Base-by-base conservation (phyloP, 306 rosid species). In the Quercus rubra region DNA sequence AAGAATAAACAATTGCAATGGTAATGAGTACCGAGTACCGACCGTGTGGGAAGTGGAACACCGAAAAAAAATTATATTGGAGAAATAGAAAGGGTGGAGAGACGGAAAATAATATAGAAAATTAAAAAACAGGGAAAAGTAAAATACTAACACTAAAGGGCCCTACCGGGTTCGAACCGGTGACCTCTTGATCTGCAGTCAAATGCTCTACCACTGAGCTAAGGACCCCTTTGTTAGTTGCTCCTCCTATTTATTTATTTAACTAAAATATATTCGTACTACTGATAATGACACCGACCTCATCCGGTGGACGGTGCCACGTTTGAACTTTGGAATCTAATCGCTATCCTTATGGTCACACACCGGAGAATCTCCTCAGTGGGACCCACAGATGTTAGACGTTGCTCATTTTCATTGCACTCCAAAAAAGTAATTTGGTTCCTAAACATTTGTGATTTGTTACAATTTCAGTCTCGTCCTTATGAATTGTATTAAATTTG, bases 171-270 rank as follows among this genome's bases (percentile, higher is more conserved):
- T 85, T 88, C 89, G 89, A 88, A 90, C 92, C 90, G 81, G 85
- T 83, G 91, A 89, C 89, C 88, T 83, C 88, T 89, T 87, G 91
- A 87, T 87, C 87, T 87, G 91, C 91, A 87, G 93, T 87, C 89
- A 89, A 87, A 87, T 87, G 93, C 89, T 89, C 91, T 87, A 87
- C 91, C 88, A 87, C 89, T 87, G 93, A 89, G 91, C 91, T 87
- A 89, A 85, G 89, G 87, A 87, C 89, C 89, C 88, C 0, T 1
- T 0, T 0, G 23, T 0, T 6, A 0, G 1, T 8, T 4, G 0
- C 15, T 2, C 1, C 4, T 12, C 4, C 54, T 49, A 49, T 49
- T 49, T 13, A 3, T 49, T 3, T 12, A 12, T 49, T 49, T 49
- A 46, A 2, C 15, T 9, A 0, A 33, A 18, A 17, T n/a, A 3